A percentile compares a stretch with the other conserved stretches of the same genome.
Conservation (phyloP, 176 grass and related monocot genomes). For the Hordeum vulgare region MorexV3_pseudomolecules_assembly NC_058523.1:3950459-3950958, state of each 20-base stretch:
- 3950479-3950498: slow-evolving; percentile 64
- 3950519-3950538: neutral
- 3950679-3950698: neutral
- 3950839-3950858: neutral
- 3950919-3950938: slow-evolving; percentile 93
- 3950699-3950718: neutral
- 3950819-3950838: neutral
- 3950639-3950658: neutral
- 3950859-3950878: neutral
- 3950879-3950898: neutral
- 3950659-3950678: slow-evolving; percentile 1
- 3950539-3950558: slow-evolving; percentile 6
- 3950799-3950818: neutral
- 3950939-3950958: slow-evolving; percentile 83
- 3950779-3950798: neutral
- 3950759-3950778: neutral
- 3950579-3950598: neutral
- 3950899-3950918: slow-evolving; percentile 77
- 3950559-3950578: neutral
- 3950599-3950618: neutral
- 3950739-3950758: neutral
- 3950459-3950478: slow-evolving; percentile 86
- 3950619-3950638: neutral
- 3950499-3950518: slow-evolving; percentile 54
- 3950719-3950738: neutral